Evolutionary conservation across 1,139 yeast species (phyloP).

Genomic region (Debaryomyces coudertii): DNA sequence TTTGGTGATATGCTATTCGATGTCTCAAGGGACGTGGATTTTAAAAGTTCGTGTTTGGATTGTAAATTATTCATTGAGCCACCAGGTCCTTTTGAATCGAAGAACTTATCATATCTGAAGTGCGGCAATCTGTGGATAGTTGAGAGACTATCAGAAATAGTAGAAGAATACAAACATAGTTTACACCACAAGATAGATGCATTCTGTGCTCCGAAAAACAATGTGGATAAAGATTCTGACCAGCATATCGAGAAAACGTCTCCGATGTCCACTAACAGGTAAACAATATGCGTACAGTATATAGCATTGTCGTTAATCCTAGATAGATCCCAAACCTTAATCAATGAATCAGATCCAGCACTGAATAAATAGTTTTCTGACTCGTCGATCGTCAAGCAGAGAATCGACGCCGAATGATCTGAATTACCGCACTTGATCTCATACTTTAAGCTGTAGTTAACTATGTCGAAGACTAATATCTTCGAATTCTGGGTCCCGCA

Average conservation of each 20-base stretch:
- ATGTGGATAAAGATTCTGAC: constrained; percentile 58
- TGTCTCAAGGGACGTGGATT: constrained; percentile 21
- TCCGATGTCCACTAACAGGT: constrained; percentile 86
- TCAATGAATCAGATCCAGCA: constrained; percentile 88
- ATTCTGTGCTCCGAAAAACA: constrained; percentile 89
- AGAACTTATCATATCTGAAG: constrained; percentile 79
- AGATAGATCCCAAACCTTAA: constrained; percentile 77
- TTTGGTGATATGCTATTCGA: constrained; percentile 20
- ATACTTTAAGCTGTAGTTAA: constrained; percentile 57
- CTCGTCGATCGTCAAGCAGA: constrained; percentile 62
- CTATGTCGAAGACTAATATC: constrained; percentile 70
- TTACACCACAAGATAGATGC: constrained; percentile 81
- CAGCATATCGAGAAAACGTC: constrained; percentile 87
- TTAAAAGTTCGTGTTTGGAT: constrained; percentile 32
- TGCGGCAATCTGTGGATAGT: constrained; percentile 63
- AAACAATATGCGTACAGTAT: constrained; percentile 63
- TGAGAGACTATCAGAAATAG: constrained; percentile 13
- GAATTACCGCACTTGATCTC: constrained; percentile 34
- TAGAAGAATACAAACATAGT: constrained; percentile 23
- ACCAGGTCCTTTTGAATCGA: constrained; percentile 89
- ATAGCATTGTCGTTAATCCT: constrained; percentile 20
- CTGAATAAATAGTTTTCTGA: constrained; percentile 71
- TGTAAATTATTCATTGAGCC: constrained; percentile 51
- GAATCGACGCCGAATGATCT: constrained; percentile 74
- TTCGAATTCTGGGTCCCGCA: constrained; percentile 96